phyloP scores from a whole-genome alignment of 2,329 filamentous ascomycete species.

The Hypoxylon sp. region DNA sequence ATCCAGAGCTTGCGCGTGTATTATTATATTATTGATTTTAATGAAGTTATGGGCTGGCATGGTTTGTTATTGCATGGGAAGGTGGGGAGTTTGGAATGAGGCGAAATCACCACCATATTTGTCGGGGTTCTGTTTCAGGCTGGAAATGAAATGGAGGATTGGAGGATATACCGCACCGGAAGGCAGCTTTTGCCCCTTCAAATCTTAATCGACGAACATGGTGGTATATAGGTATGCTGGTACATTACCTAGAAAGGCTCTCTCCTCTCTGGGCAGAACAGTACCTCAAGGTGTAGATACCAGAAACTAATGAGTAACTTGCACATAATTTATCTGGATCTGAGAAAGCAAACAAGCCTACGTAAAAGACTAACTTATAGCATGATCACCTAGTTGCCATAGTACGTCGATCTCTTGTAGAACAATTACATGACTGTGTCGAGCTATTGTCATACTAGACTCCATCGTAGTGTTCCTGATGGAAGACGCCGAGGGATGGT shows the following conservation, averaged over 20 bases:
- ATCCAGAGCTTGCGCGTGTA: conserved; percentile 22
- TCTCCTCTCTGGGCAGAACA: conserved; percentile 10
- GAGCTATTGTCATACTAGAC: neutral
- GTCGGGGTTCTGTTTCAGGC: conserved; percentile 11
- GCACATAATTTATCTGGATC: neutral
- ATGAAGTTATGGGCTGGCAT: conserved; percentile 37
- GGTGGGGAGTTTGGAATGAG: conserved; percentile 22
- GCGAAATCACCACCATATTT: conserved; percentile 19
- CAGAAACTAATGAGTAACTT: conserved; percentile 12
- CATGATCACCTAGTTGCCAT: neutral
- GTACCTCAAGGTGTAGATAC: conserved; percentile 13
- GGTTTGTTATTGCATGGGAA: conserved; percentile 25
- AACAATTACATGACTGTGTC: neutral
- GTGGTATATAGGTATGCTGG: conserved; percentile 17
- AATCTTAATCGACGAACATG: conserved; percentile 12
- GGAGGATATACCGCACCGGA: conserved; percentile 14
- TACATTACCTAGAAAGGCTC: conserved; percentile 21
- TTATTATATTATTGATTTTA: conserved; percentile 25
- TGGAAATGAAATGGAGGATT: conserved; percentile 11
- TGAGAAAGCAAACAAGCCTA: neutral
- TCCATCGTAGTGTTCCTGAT: neutral
- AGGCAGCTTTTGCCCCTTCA: conserved; percentile 9
- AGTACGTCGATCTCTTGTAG: neutral
- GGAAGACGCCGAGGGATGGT: neutral
- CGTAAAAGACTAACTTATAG: neutral